Base-by-base conservation (phyloP, 352 stramenopile species). In the Globisporangium parvum region DNA sequence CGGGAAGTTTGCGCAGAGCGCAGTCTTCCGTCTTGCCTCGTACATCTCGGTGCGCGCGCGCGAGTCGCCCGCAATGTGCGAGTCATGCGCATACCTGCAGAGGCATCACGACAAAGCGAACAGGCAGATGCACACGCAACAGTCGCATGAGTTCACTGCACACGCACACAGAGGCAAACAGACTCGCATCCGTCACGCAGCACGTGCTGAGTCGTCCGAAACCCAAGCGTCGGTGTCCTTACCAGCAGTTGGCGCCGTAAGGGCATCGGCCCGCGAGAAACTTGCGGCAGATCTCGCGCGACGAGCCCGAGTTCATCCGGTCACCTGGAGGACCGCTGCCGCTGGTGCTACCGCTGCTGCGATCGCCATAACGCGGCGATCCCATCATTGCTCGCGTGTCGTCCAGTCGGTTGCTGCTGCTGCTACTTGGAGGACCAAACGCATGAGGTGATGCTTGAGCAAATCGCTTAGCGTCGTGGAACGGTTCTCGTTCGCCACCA, bases 231-330 rank as follows among this genome's bases (percentile, higher is more conserved):
- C 24, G 18, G 55, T 33, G 40, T 55, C 59, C 81, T 60, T 93
- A 93, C 79, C 79, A 85, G 76, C 84, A 93, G 67, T 72, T 76
- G 52, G 90, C 84, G 28, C 84, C 84, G 74, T 86, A 91, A 3
- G 69, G 81, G 69, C 84, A 94, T 37, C 70, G 67, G 26, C 78
- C 80, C 12, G 63, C 57, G 47, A 87, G 39, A 58, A 87, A 94
- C 33, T 91, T 88, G 56, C 80, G 82, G 53, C 84, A 94, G 9
- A 94, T 37, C 65, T 92, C 70, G 39, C 76, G 67, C 18, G 75
- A 80, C 24, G 64, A 73, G 3, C 67, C 62, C 23, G 69, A 66
- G 2, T 37, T 37, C 31, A 69, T 59, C 42, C 78, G 75, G 39
- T 81, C 67, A 35, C 17, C 21, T 47, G 18, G 41, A 24, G 15